Evolutionary conservation across 2,329 filamentous ascomycete genomes (phyloP).

Genomic region (Colletotrichum sp.): DNA sequence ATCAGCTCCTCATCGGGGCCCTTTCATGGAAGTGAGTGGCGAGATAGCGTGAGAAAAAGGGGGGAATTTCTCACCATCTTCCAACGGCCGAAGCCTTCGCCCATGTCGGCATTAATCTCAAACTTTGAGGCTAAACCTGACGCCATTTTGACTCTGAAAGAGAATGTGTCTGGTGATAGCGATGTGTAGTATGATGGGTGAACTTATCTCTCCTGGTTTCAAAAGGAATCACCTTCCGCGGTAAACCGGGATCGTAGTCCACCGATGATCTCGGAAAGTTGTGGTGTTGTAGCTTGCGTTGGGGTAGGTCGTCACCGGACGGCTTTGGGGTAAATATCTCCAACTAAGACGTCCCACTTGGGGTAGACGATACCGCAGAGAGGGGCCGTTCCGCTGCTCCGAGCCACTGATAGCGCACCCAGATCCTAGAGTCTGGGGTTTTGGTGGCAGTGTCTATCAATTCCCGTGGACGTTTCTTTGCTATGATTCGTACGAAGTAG

Average conservation of each 20-base stretch:
- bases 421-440: neutral
- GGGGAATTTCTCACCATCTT: slow-evolving; percentile 30
- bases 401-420: neutral
- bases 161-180: neutral
- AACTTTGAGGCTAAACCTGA: neutral
- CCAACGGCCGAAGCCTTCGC: slow-evolving; percentile 54
- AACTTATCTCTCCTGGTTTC: neutral
- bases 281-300: neutral
- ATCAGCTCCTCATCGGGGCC: slow-evolving; percentile 47
- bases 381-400: neutral
- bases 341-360: neutral
- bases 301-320: neutral
- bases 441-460: neutral
- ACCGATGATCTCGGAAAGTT: neutral
- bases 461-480: neutral
- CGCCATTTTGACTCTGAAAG: neutral
- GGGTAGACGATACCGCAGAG: neutral
- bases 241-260: neutral
- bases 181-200: neutral
- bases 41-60: neutral
- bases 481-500: neutral
- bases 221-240: neutral
- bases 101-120: slow-evolving; percentile 56
- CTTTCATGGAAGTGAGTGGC: neutral
- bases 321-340: neutral